phyloP scores from a whole-genome alignment of 2,329 filamentous ascomycete genomes.

The Apiospora hydei region DNA sequence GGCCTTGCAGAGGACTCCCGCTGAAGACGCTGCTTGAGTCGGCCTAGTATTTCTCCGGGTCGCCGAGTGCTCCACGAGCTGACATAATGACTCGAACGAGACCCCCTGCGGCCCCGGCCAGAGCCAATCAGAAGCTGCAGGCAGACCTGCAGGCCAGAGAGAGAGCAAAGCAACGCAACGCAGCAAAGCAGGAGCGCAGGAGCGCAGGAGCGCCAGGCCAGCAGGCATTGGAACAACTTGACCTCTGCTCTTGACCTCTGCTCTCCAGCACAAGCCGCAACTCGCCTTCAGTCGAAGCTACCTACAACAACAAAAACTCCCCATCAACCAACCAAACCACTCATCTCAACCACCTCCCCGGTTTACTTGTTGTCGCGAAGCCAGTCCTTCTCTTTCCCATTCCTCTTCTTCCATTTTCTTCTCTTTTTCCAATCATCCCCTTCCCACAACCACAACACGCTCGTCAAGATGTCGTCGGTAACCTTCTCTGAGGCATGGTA shows the following conservation, averaged over 20 bases:
- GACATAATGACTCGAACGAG: slow-evolving; percentile 17
- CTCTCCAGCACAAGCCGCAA: slow-evolving; percentile 21
- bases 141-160: not conserved
- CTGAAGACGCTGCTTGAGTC: not conserved
- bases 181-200: not conserved
- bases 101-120: slow-evolving; percentile 13
- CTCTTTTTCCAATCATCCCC: slow-evolving; percentile 28
- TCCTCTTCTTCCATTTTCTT: slow-evolving; percentile 27
- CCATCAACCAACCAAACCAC: slow-evolving; percentile 17
- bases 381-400: slow-evolving; percentile 20
- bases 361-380: slow-evolving; percentile 20
- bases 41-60: slow-evolving; percentile 20
- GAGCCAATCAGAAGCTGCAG: not conserved
- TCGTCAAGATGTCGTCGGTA: slow-evolving; percentile 32
- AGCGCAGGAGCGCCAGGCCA: not conserved
- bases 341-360: slow-evolving; percentile 2
- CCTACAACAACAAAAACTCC: slow-evolving; percentile 20
- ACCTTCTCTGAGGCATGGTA: slow-evolving; percentile 44
- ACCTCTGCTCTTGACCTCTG: slow-evolving; percentile 23
- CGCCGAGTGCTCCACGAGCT: slow-evolving; percentile 12
- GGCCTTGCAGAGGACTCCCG: slow-evolving; percentile 6
- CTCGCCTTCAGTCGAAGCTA: slow-evolving; percentile 17
- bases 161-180: not conserved
- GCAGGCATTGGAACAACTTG: not conserved
- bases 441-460: slow-evolving; percentile 29